Evolutionary conservation across 257 asterid genomes (phyloP), one percentile per base, ranked within the genome.

Genomic region (Avicennia marina): DNA sequence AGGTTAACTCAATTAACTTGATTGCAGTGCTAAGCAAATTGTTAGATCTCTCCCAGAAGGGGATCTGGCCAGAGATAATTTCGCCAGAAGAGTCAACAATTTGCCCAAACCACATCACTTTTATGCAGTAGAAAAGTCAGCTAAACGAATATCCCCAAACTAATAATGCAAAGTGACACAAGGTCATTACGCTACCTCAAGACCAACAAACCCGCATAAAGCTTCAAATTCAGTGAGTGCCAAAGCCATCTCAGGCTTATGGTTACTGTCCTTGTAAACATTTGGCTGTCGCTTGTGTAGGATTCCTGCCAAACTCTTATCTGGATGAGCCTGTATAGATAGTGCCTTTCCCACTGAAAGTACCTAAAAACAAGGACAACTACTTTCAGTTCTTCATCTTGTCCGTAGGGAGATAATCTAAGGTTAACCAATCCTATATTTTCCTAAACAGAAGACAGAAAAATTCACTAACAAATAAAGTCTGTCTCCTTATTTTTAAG

Each of bases 161-260:
- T n/a, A n/a, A n/a, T n/a, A n/a, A n/a, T n/a, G n/a, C n/a, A n/a
- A 29, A 0, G 34, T 8, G 34, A 8, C 34, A 29, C 41, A 11
- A 36, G 9, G 41, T 11, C 10, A 56, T 3, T 13, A 31, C 6
- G 44, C 51, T 85, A 91, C 97, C 96, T 82, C 83, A 47, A 77
- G 71, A 68, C 78, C 75, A 59, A 81, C 69, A 69, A 93, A 93
- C 0, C 97, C 96, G 24, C 97, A 93, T 45, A 93, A 65, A 39
- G 97, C 91, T 81, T 84, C 96, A 53, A 88, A 93, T 10, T 81
- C 73, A 0, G 96, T 89, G 26, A 93, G 55, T 0, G 99, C 97
- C 78, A 93, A 80, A 44, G 97, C 96, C 95, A 89, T 93, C 83
- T 93, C 99, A 3, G 97, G 99, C 76, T 93, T 93, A 79, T 93